Conservation (phyloP, 768 basidiomycete species). For the Filobasidium floriforme region DNA sequence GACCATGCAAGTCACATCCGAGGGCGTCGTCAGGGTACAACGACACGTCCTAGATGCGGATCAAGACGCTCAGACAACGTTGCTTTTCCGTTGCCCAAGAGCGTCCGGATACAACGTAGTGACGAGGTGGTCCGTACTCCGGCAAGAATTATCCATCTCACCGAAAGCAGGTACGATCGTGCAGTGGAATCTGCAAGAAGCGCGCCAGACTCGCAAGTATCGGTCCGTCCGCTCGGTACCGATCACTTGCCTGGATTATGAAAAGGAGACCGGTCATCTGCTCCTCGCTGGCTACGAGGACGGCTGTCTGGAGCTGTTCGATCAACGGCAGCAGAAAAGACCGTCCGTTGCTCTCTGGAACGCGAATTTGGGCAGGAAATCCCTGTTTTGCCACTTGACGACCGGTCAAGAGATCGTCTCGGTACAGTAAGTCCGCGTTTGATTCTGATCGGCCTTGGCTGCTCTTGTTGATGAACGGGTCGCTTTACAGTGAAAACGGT, state of each 20-base stretch:
- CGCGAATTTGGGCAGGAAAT: not conserved
- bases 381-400: conserved; percentile 5
- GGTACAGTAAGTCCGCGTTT: conserved; percentile 11
- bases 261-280: conserved; percentile 16
- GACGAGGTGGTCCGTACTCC: conserved; percentile 6
- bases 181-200: conserved; percentile 15
- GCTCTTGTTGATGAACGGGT: not conserved
- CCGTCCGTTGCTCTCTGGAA: conserved; percentile 11
- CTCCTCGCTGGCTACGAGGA: conserved; percentile 8
- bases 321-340: conserved; percentile 11
- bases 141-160: conserved; percentile 11
- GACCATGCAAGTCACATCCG: not conserved
- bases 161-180: not conserved
- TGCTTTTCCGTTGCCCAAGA: not conserved
- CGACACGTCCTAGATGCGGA: not conserved
- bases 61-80: not conserved
- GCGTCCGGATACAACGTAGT: not conserved
- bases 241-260: conserved; percentile 21
- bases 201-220: not conserved
- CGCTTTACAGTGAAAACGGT: conserved; percentile 11
- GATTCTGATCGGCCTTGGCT: not conserved
- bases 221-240: not conserved
- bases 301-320: conserved; percentile 17
- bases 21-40: not conserved
- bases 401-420: conserved; percentile 20